These are phyloP conservation scores for Parafenestella ontariensis DNA, from an alignment of 2,329 filamentous ascomycete species.

Conservation along the genomic window DNA sequence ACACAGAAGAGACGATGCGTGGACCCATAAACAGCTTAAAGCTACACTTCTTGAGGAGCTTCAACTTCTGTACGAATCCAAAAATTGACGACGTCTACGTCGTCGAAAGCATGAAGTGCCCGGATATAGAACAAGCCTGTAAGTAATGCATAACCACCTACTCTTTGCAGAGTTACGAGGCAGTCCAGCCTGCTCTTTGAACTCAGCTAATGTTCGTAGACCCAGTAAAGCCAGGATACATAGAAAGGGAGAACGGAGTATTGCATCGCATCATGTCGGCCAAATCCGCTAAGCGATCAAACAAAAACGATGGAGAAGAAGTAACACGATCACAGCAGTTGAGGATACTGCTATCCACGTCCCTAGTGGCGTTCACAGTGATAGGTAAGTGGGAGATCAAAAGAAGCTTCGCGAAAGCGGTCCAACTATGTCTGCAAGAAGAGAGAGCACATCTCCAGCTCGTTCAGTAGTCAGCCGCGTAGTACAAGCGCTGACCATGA, in stretches of 20 bases:
- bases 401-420: not conserved
- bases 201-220: not conserved
- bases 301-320: slow-evolving; percentile 10
- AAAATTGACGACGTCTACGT: not conserved
- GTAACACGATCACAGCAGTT: slow-evolving; percentile 23
- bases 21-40: not conserved
- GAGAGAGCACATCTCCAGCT: not conserved
- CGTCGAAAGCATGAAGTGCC: not conserved
- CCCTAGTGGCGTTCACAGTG: slow-evolving; percentile 20
- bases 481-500: slow-evolving; percentile 2
- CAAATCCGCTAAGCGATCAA: not conserved
- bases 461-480: not conserved
- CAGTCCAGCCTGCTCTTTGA: not conserved
- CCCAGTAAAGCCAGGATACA: not conserved
- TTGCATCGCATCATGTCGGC: not conserved
- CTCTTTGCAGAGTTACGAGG: not conserved
- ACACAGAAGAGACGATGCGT: too few relatives aligned
- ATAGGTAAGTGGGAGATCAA: slow-evolving; percentile 13
- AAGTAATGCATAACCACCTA: not conserved
- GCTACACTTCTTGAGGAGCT: not conserved
- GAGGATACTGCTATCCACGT: slow-evolving; percentile 19
- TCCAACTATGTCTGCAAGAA: not conserved
- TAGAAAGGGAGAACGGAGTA: not conserved
- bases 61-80: not conserved
- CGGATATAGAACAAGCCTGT: not conserved